A percentile compares a stretch with the other conserved stretches of the same genome.
Conservation (phyloP, 768 basidiomycete genomes). For the Trametes gibbosa region DNA sequence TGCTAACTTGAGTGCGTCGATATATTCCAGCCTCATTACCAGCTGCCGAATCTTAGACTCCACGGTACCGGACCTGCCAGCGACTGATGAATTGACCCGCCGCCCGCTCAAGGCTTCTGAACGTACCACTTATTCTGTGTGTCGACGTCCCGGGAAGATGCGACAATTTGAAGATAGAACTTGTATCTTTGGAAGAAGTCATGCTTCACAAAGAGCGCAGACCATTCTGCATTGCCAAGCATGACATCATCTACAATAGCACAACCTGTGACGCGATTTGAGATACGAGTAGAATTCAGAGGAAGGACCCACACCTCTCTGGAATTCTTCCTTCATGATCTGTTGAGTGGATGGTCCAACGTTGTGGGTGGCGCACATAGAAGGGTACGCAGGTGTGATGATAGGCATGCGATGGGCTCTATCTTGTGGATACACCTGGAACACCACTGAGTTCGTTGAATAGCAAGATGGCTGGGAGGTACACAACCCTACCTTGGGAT, state of each 20-base stretch:
- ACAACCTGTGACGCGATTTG: conserved; percentile 54
- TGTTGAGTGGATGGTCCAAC: conserved; percentile 93
- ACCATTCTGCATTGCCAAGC: conserved; percentile 80
- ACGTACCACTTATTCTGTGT: conserved; percentile 86
- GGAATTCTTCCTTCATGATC: conserved; percentile 95
- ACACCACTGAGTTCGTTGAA: not conserved
- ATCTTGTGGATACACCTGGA: conserved; percentile 85
- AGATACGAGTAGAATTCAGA: not conserved
- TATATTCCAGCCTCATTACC: conserved; percentile 96
- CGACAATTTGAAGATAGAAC: conserved; percentile 94
- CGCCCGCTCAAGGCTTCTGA: conserved; percentile 23
- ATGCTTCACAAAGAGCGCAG: conserved; percentile 88
- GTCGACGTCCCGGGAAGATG: conserved; percentile 78
- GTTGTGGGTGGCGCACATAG: conserved; percentile 99
- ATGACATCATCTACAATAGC: conserved; percentile 93
- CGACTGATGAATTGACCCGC: not conserved
- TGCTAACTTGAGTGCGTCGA: conserved; percentile 86
- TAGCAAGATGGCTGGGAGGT: not conserved
- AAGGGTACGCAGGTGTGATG: conserved; percentile 97
- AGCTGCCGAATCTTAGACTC: conserved; percentile 94
- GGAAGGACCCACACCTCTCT: conserved; percentile 57
- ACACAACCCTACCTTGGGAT: conserved; percentile 69
- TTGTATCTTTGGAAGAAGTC: conserved; percentile 97
- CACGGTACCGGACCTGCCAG: conserved; percentile 82
- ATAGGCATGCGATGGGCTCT: conserved; percentile 97